Base-by-base conservation (phyloP, 805 yeast species). In the Starmera caribaea region DNA sequence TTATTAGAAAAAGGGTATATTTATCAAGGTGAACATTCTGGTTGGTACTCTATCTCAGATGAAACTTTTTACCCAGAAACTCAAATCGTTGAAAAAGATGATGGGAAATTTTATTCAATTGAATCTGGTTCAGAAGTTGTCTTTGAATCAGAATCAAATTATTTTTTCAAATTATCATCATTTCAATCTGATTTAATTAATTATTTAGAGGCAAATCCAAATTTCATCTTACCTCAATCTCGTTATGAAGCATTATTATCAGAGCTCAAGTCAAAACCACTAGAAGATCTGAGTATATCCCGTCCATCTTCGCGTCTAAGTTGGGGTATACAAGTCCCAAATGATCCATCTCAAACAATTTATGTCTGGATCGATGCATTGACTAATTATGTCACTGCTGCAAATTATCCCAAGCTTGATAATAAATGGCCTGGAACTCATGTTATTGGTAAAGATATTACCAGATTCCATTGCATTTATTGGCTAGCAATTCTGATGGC, bases 361-460 rank as follows among this genome's bases (percentile, higher is more conserved):
- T 92, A 92, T 53, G 98, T 92, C 13, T 92, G 98, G 98, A 81
- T 92, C 43, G 98, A 92, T 62, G 98, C 98, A 0, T 66, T 92
- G 35, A 69, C 82, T 34, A 92, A 88, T 58, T 92, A 92, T 54
- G 40, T 87, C 5, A 84, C 97, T 1, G 71, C 86, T 1, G 63
- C 75, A 3, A 86, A 85, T 3, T 83, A 71, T 37, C 79, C 81
- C 2, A 47, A 55, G 16, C 40, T 50, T 5, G 35, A 51, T 29
- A 38, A 49, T 26, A n/a, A 44, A 14, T 53, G 54, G 43, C 41
- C 54, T 32, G 49, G 57, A 41, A 76, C 80, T 0, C 97, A 92
- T 57, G 63, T 92, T 2, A 74, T 92, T 28, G 98, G 98, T 1
- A 92, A 92, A 52, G 98, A 92, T 55, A 92, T 92, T 37, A 68